Evolutionary conservation across 371 early-diverging fungal genomes (phyloP).

Genomic region (Gilbertella persicaria): DNA sequence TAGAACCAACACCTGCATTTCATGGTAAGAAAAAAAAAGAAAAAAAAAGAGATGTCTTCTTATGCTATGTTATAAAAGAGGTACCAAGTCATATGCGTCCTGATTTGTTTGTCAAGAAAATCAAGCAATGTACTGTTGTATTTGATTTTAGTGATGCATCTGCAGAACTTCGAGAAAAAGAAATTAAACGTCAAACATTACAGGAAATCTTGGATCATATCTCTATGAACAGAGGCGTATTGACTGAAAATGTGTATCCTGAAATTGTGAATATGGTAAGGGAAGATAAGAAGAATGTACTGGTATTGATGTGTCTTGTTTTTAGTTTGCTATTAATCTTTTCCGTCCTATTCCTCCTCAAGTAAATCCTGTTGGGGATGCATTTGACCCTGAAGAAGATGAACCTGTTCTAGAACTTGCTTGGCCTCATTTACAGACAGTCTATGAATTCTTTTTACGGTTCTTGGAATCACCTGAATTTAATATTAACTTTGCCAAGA

Average conservation of each 20-base stretch:
- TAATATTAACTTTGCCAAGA: constrained; percentile 90
- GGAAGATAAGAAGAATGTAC: neutral
- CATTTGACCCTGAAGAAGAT: constrained; percentile 97
- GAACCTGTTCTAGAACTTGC: constrained; percentile 92
- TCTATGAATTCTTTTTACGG: constrained; percentile 93
- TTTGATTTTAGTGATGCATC: constrained; percentile 92
- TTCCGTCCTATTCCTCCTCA: constrained; percentile 94
- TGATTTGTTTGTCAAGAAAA: constrained; percentile 82
- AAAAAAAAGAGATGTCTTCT: no score
- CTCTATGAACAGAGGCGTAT: constrained; percentile 78
- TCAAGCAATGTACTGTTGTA: constrained; percentile 84
- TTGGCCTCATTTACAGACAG: constrained; percentile 95
- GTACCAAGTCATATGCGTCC: constrained; percentile 72
- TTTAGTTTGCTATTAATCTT: constrained; percentile 86
- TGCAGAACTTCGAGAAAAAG: constrained; percentile 87
- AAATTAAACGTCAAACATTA: constrained; percentile 88
- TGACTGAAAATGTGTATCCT: constrained; percentile 86
- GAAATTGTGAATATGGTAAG: constrained; percentile 89
- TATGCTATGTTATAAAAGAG: no score
- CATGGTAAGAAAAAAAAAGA: constrained; percentile 57
- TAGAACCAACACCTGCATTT: constrained; percentile 74
- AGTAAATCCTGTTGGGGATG: constrained; percentile 92
- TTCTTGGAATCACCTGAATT: constrained; percentile 95
- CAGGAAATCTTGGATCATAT: constrained; percentile 91
- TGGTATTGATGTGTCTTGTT: neutral